Evolutionary conservation across 202 grass and related monocot genomes (phyloP).

Genomic region (Schoenoplectus tabernaemontani): DNA sequence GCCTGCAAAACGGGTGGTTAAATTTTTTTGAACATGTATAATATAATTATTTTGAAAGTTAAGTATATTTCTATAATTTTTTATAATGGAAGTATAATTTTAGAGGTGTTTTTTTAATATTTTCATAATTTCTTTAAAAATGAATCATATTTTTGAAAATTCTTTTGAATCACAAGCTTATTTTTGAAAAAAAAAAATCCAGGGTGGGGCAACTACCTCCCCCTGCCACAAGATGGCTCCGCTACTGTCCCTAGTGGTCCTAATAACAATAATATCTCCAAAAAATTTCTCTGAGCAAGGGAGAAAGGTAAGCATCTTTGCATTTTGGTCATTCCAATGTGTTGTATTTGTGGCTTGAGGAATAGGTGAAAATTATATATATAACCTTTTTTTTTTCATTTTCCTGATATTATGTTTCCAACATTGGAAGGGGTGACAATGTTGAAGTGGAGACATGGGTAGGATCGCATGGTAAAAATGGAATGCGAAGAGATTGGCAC

Average conservation of each 20-base stretch:
- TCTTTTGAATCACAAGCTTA: too few relatives aligned
- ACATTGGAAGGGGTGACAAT: constrained; percentile 60
- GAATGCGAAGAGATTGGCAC: constrained; percentile 96
- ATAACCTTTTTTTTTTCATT: constrained; percentile 22
- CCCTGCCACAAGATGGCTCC: too few relatives aligned
- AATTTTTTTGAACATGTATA: too few relatives aligned
- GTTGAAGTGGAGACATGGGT: constrained; percentile 92
- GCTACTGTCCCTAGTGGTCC: neutral
- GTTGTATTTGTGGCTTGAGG: neutral
- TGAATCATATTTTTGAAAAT: too few relatives aligned
- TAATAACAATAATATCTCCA: neutral
- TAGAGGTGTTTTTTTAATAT: too few relatives aligned
- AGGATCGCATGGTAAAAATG: constrained; percentile 79
- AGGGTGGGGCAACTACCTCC: too few relatives aligned
- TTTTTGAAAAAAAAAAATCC: too few relatives aligned
- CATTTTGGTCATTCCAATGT: neutral
- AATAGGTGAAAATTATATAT: constrained; percentile 1
- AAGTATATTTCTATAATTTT: too few relatives aligned
- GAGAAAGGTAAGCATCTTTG: neutral
- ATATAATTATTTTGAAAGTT: too few relatives aligned
- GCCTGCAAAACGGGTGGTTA: too few relatives aligned
- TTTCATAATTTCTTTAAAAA: too few relatives aligned
- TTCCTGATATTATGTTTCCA: constrained; percentile 18
- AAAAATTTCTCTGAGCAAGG: neutral
- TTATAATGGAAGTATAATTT: too few relatives aligned